Conservation (phyloP, 495 filamentous ascomycete species). For the Mycothermus thermophilus region DNA sequence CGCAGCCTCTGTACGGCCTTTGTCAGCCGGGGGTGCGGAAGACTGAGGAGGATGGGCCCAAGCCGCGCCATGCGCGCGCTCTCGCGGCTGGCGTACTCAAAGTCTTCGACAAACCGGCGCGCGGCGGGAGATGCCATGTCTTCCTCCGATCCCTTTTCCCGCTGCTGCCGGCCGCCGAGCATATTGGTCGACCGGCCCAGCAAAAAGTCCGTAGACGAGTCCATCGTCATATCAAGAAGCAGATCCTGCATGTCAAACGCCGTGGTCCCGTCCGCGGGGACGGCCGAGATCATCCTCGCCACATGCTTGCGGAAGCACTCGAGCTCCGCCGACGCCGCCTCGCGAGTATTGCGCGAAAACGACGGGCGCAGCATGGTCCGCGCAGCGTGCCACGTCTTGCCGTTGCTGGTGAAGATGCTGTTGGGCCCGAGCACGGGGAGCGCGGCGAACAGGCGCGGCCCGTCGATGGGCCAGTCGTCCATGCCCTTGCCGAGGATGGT, state of each 20-base stretch:
- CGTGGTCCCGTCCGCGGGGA: constrained; percentile 23
- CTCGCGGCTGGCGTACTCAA: constrained; percentile 25
- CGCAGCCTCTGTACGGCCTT: constrained; percentile 29
- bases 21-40: constrained; percentile 35
- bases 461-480: constrained; percentile 37
- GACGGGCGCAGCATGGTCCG: constrained; percentile 33
- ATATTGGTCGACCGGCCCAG: constrained; percentile 28
- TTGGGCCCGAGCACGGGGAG: constrained; percentile 24
- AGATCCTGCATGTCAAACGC: constrained; percentile 48
- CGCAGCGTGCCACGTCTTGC: constrained; percentile 45
- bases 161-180: too few relatives aligned
- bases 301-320: constrained; percentile 45
- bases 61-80: constrained; percentile 34
- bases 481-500: constrained; percentile 55
- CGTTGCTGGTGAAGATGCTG: constrained; percentile 59
- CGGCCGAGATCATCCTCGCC: constrained; percentile 33
- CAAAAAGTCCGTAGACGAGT: constrained; percentile 53
- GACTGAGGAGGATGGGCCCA: constrained; percentile 38
- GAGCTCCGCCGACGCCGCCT: constrained; percentile 40
- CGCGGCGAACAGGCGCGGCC: constrained; percentile 17
- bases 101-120: constrained; percentile 23
- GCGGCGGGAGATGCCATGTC: constrained; percentile 20
- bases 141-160: too few relatives aligned
- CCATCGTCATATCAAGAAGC: constrained; percentile 49
- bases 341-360: constrained; percentile 34